Evolutionary conservation across 2,329 filamentous ascomycete species (phyloP), one percentile per base, ranked within the genome.

Genomic region (Phialophora macrospora): DNA sequence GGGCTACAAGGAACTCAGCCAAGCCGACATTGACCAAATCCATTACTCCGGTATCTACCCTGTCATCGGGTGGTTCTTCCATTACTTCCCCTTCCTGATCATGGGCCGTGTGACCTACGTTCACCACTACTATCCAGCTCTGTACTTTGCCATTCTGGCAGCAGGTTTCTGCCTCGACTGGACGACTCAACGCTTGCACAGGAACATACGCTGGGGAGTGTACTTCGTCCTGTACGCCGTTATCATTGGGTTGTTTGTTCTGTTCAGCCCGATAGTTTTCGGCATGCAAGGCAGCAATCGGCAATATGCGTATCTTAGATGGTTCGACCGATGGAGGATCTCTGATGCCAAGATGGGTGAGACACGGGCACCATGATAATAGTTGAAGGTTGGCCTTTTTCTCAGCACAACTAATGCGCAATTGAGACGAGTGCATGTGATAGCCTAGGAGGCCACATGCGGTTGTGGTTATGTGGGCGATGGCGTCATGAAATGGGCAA

Each of bases 101-200:
- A 99, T 99, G 96, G 95, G 93, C 11, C 92, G 95, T 84, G 95
- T 99, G 67, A 99, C 95, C 17, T 99, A 99, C 75, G 95, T 99
- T 62, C 95, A 99, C 79, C 95, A 99, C 82, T 99, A 99, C 84
- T 99, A 98, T 79, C 95, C 95, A 11, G 95, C 95, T 9, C 87
- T 99, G 11, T 99, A 98, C 83, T 99, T 98, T 78, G 93, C 95
- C 73, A 97, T 99, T 71, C 83, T 99, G 54, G 87, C 87, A 17
- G 87, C 93, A 68, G 94, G 93, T 61, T 99, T 99, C 84, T 85
- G 93, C 72, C 80, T 91, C 62, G 93, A 98, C 78, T 98, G 92
- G 89, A 83, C 89, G 69, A 87, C 92, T 55, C 85, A 88, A 70
- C 88, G 85, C 73, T 82, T 91, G 70, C 84, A 83, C 72, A 86